Base-by-base conservation (phyloP, 202 grass and related monocot genomes). In the Hordeum pubiflorum region DNA sequence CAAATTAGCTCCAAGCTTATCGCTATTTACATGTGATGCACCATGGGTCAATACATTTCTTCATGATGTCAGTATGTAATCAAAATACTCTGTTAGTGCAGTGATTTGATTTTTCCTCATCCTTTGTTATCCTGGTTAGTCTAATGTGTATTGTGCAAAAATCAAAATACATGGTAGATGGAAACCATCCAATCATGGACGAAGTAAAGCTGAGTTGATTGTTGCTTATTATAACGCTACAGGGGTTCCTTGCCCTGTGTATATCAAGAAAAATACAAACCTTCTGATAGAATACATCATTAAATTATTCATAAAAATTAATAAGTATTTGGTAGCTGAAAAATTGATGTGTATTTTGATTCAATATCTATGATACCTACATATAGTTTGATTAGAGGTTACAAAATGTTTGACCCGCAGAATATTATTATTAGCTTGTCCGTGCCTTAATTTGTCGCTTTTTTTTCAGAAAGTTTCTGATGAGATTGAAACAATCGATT, bases 401-500 rank as follows among this genome's bases (percentile, higher is more conserved):
- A 50, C 1, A 50, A 48, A 6, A 6, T n/a, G 2, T 50, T 29
- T 9, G 41, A 22, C 11, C 38, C 6, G 43, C 15, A 52, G 43
- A 52, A 52, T 46, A 46, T 69, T 72, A 52, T 72, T 72, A 72
- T 52, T 72, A 72, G 8, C 43, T 52, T 52, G 13, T 72, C 43
- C 9, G 6, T 24, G 38, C 22, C 67, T 18, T 46, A 50, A 52
- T n/a, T 37, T 9, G 41, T 55, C 39, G 58, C 6, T 54, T 24
- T 52, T 27, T 59, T 59, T 84, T 18, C 69, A 89, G 86, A 76
- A 76, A 76, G 10, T 64, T 31, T 17, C 58, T 52, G 22, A 70
- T 63, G 69, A 75, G 61, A 50, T 79, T 34, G 63, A 20, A 59
- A 22, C 64, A 63, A 86, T 74, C 59, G 9, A 13, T 37, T 46